Percentiles rank a stretch among this genome's conserved stretches.
phyloP scores from a whole-genome alignment of 2,329 filamentous ascomycete genomes.

The Sporothrix brunneoviolacea region DNA sequence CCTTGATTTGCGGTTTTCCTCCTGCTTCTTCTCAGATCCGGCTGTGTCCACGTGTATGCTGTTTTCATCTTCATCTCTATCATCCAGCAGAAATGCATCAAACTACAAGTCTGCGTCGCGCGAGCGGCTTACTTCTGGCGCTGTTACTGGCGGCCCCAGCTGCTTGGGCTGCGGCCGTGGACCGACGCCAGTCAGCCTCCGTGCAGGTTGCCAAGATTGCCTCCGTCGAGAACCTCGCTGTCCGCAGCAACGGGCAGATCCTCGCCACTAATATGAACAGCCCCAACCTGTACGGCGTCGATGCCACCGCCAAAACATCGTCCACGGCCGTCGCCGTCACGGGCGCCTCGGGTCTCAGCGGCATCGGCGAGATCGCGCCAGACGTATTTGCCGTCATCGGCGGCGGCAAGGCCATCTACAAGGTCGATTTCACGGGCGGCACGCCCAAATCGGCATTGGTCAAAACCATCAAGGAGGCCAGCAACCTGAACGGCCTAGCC shows the following conservation, averaged over 20 bases:
- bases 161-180: slow-evolving; percentile 8
- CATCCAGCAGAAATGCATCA: background rate
- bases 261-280: slow-evolving; percentile 30
- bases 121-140: background rate
- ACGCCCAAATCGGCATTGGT: slow-evolving; percentile 22
- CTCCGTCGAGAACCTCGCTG: slow-evolving; percentile 27
- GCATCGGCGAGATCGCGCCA: slow-evolving; percentile 26
- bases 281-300: slow-evolving; percentile 25
- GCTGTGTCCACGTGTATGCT: too few relatives aligned
- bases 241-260: slow-evolving; percentile 26
- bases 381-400: slow-evolving; percentile 27
- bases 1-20: too few relatives aligned
- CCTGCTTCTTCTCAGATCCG: too few relatives aligned
- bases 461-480: slow-evolving; percentile 24
- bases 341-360: slow-evolving; percentile 23
- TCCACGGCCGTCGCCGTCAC: slow-evolving; percentile 24
- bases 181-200: slow-evolving; percentile 21
- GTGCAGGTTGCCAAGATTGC: slow-evolving; percentile 23
- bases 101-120: background rate
- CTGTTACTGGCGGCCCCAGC: slow-evolving; percentile 2
- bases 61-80: too few relatives aligned
- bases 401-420: slow-evolving; percentile 26
- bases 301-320: slow-evolving; percentile 22
- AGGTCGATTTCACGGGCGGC: slow-evolving; percentile 24
- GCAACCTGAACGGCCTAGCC: slow-evolving; percentile 27